Conservation (phyloP, 495 filamentous ascomycete species). For the Aspergillus diversus region DNA sequence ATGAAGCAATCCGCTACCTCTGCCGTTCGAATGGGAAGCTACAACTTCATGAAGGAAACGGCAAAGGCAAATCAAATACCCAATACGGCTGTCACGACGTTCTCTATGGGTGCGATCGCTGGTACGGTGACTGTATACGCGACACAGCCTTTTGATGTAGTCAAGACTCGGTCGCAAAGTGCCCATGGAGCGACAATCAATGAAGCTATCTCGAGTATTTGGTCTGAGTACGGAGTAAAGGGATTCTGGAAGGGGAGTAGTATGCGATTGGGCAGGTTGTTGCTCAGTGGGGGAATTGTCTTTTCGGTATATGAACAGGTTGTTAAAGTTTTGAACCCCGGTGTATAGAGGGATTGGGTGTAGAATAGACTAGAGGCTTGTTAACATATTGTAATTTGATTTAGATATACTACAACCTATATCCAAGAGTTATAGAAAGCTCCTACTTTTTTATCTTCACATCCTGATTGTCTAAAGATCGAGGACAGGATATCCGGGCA, state of each 20-base stretch:
- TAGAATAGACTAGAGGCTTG: background rate
- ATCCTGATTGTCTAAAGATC: no score
- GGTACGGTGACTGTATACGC: conserved; percentile 63
- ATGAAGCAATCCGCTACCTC: conserved; percentile 70
- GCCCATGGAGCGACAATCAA: conserved; percentile 51
- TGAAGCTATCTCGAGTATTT: conserved; percentile 55
- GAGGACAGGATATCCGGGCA: no score
- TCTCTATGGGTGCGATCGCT: conserved; percentile 63
- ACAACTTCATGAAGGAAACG: conserved; percentile 68
- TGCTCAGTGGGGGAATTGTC: conserved; percentile 67
- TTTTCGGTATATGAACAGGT: conserved; percentile 67
- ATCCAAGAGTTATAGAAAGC: no score
- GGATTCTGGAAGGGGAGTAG: conserved; percentile 70
- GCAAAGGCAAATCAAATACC: conserved; percentile 46
- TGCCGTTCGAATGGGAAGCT: conserved; percentile 66
- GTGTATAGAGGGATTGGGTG: background rate
- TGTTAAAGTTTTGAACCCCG: background rate
- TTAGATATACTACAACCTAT: no score
- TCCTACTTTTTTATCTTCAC: no score
- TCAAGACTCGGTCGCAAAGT: conserved; percentile 67
- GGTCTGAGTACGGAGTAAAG: conserved; percentile 57
- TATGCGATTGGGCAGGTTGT: conserved; percentile 65
- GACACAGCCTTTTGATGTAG: conserved; percentile 69
- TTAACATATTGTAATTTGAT: background rate
- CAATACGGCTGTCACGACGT: conserved; percentile 53